A percentile compares a stretch with the other conserved stretches of the same genome.
Evolutionary conservation across 2,329 filamentous ascomycete species (phyloP).

Genomic region (Trichoderma cornu-damae): DNA sequence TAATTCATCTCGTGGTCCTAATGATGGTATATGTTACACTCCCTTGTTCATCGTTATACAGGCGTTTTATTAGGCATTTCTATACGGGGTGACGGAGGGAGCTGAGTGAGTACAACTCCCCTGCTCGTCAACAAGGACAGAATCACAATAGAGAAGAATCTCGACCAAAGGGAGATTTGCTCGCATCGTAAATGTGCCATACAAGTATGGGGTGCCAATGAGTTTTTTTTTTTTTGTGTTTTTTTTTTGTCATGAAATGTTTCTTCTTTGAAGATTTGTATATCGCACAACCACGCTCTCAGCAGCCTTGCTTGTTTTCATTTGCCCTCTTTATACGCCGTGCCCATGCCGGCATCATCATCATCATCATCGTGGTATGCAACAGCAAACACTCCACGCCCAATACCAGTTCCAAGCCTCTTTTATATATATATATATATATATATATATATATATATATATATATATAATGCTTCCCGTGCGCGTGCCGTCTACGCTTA

Average conservation of each 20-base stretch:
- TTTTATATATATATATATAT: neutral
- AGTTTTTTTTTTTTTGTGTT: too few species aligned
- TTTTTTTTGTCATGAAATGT: neutral
- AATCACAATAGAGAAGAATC: neutral
- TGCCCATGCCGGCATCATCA: neutral
- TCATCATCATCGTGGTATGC: neutral
- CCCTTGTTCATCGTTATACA: neutral
- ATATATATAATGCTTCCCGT: too few species aligned
- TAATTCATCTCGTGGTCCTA: neutral
- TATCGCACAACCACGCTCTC: constrained; percentile 14
- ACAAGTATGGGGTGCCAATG: too few species aligned
- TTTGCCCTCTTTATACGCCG: neutral
- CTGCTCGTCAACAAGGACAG: neutral
- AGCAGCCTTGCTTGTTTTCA: neutral
- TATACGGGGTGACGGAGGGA: neutral
- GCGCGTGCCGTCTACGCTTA: too few species aligned
- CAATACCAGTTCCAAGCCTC: too few species aligned
- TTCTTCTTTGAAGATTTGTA: neutral
- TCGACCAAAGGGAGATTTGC: neutral
- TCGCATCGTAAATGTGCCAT: neutral
- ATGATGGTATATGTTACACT: neutral
- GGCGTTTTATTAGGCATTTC: neutral
- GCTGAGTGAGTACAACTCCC: too few species aligned
- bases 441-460: too few species aligned
- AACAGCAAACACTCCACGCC: neutral